Evolutionary conservation across 1,284 basidiomycete species (phyloP).

Genomic region (Ustilago shanxiensis): DNA sequence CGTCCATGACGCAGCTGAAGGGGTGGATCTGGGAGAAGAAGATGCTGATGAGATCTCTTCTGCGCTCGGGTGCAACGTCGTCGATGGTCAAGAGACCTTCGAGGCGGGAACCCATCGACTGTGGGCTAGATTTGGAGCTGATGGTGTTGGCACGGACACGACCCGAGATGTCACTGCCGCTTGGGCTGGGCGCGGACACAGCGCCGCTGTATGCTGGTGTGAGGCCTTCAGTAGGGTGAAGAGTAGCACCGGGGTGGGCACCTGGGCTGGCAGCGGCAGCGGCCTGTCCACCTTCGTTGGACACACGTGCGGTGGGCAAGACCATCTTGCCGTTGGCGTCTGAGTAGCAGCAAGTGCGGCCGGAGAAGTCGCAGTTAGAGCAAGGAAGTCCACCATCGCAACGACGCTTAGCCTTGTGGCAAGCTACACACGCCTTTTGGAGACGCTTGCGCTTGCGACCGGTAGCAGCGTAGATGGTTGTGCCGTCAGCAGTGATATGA

Average conservation of each 20-base stretch:
- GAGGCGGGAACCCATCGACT: constrained; percentile 20
- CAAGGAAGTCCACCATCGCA: constrained; percentile 74
- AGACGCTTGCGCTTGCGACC: constrained; percentile 66
- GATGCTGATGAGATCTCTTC: constrained; percentile 57
- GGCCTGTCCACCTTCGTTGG: constrained; percentile 30
- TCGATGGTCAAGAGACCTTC: constrained; percentile 40
- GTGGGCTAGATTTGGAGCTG: constrained; percentile 45
- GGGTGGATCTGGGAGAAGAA: constrained; percentile 71
- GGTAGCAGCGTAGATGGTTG: constrained; percentile 56
- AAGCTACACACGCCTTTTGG: constrained; percentile 64
- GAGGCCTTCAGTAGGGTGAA: constrained; percentile 32
- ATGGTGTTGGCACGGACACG: constrained; percentile 39
- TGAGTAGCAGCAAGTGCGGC: constrained; percentile 70
- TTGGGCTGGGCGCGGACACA: constrained; percentile 24
- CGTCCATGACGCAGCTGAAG: constrained; percentile 71
- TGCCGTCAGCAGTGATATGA: constrained; percentile 48
- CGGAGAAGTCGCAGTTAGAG: constrained; percentile 73
- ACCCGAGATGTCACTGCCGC: constrained; percentile 34
- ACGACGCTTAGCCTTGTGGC: constrained; percentile 72
- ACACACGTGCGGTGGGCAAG: constrained; percentile 48
- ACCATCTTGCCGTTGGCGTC: constrained; percentile 58
- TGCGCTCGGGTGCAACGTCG: constrained; percentile 43
- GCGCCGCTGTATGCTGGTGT: constrained; percentile 28
- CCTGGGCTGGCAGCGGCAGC: not conserved
- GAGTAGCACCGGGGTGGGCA: constrained; percentile 17